phyloP scores from a whole-genome alignment of 805 yeast species.

The Zygosaccharomyces pseudorouxii region DNA sequence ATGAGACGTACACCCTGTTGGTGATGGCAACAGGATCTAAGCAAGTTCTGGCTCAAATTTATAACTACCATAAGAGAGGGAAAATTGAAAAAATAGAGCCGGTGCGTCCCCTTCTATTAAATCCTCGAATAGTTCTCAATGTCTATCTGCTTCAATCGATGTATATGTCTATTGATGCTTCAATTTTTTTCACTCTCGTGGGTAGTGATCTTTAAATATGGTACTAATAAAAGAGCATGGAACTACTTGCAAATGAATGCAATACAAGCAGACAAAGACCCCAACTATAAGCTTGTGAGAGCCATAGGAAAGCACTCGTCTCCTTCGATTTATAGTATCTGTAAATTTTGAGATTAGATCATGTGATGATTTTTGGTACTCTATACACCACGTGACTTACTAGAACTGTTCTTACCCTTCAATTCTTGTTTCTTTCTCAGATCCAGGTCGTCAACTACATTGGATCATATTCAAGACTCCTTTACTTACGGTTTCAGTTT shows the following conservation, averaged over 20 bases:
- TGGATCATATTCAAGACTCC: too few species aligned
- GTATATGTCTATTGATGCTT: background rate
- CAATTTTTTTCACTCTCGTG: background rate
- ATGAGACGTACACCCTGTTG: constrained; percentile 27
- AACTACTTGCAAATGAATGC: background rate
- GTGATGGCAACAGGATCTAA: constrained; percentile 1
- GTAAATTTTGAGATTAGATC: too few species aligned
- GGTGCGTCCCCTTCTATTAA: background rate
- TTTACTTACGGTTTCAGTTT: too few species aligned
- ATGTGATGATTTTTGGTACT: too few species aligned
- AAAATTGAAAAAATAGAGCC: background rate
- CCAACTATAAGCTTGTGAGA: too few species aligned
- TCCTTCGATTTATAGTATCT: too few species aligned
- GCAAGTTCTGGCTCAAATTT: background rate
- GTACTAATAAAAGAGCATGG: background rate
- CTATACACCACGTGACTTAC: too few species aligned
- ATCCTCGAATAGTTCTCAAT: background rate
- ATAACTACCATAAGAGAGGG: background rate
- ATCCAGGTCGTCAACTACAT: too few species aligned
- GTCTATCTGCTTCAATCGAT: background rate
- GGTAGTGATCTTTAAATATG: background rate
- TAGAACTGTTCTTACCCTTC: too few species aligned
- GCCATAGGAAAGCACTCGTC: too few species aligned
- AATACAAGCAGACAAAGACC: too few species aligned
- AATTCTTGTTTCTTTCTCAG: too few species aligned